Percentiles rank a stretch among this genome's conserved stretches.
phyloP scores from a whole-genome alignment of 371 early-diverging fungal genomes.

The Mortierella sp. region DNA sequence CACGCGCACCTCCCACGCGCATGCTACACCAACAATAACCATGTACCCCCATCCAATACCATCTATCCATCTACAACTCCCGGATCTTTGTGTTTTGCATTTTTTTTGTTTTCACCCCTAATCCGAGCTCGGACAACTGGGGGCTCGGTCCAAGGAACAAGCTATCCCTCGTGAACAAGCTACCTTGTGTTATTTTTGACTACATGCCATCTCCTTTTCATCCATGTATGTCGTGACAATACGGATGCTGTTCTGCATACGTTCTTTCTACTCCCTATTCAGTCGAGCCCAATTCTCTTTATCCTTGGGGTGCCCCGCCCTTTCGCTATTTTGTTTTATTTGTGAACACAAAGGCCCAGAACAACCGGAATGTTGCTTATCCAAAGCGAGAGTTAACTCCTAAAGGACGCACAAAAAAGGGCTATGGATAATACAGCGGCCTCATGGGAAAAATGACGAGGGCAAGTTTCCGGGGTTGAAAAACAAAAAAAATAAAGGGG shows the following conservation, averaged over 20 bases:
- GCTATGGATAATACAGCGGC: neutral
- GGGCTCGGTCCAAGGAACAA: conserved; percentile 5
- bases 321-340: neutral
- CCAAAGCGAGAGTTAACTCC: neutral
- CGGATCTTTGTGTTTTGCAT: neutral
- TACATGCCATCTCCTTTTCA: neutral
- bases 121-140: conserved; percentile 1
- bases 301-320: neutral
- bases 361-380: conserved; percentile 1
- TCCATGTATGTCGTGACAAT: neutral
- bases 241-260: neutral
- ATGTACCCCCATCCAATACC: neutral
- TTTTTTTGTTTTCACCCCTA: neutral
- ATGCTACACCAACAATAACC: neutral
- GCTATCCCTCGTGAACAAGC: neutral
- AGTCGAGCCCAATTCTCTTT: neutral
- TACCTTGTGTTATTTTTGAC: neutral
- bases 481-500: neutral
- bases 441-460: neutral
- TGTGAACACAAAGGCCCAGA: conserved; percentile 5
- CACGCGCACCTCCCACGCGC: conserved; percentile 11
- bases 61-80: conserved; percentile 1
- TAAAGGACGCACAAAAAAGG: neutral
- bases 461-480: neutral
- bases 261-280: neutral